phyloP scores from a whole-genome alignment of 306 rosid genomes.

The Gillenia trifoliata region DNA sequence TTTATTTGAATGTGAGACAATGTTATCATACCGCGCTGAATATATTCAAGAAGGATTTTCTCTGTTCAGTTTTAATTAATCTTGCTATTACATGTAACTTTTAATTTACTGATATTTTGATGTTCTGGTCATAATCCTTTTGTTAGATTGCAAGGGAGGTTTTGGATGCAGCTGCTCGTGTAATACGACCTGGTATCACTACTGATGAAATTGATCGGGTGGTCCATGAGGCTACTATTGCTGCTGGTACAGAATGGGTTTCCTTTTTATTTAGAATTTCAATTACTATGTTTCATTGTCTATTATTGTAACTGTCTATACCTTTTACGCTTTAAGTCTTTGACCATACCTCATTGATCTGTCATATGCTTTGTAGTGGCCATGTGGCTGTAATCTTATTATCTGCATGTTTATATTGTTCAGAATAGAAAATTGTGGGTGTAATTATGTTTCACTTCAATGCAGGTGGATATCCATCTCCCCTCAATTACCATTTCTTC shows the following conservation, averaged over 20 bases:
- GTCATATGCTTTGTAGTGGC: too few species aligned
- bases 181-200: conserved; percentile 79
- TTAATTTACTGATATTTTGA: not conserved
- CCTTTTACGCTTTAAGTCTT: not conserved
- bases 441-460: conserved; percentile 9
- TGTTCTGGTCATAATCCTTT: not conserved
- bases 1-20: not conserved
- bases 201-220: conserved; percentile 94
- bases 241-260: conserved; percentile 55
- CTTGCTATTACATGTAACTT: not conserved
- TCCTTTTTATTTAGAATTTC: conserved; percentile 1
- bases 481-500: conserved; percentile 86
- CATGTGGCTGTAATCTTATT: not conserved
- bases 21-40: not conserved
- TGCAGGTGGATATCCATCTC: conserved; percentile 95
- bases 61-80: not conserved
- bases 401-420: not conserved
- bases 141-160: conserved; percentile 80
- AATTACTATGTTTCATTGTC: not conserved
- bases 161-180: conserved; percentile 85
- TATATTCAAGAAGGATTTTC: not conserved
- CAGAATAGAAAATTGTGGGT: conserved; percentile 6
- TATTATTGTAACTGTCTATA: not conserved
- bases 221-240: conserved; percentile 87
- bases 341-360: not conserved